A percentile compares a stretch with the other conserved stretches of the same genome.
phyloP scores from a whole-genome alignment of 2,329 filamentous ascomycete species.

The Phoma sp. region DNA sequence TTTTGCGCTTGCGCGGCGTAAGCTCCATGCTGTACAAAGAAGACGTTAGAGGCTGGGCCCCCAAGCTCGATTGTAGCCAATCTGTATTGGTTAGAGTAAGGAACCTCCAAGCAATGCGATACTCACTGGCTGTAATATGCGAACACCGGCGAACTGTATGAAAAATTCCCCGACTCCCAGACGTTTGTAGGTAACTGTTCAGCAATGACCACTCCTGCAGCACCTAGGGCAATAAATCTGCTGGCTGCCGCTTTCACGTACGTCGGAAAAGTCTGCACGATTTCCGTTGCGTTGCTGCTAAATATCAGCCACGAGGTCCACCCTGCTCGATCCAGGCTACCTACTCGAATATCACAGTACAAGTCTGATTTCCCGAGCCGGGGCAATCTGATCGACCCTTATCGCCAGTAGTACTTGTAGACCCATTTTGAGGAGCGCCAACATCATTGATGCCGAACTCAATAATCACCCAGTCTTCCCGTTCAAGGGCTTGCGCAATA shows the following conservation, averaged over 20 bases:
- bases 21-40: constrained; percentile 62
- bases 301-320: constrained; percentile 20
- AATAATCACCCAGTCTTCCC: constrained; percentile 69
- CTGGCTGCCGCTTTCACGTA: constrained; percentile 63
- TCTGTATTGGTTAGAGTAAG: constrained; percentile 7
- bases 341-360: constrained; percentile 53
- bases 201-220: constrained; percentile 59
- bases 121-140: constrained; percentile 42
- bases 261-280: constrained; percentile 64
- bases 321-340: background rate
- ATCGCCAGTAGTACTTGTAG: constrained; percentile 59
- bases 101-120: background rate
- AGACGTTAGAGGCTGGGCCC: constrained; percentile 24
- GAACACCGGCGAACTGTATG: constrained; percentile 57
- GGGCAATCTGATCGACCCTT: constrained; percentile 65
- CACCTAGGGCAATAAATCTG: constrained; percentile 60
- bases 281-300: constrained; percentile 52
- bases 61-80: constrained; percentile 45
- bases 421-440: constrained; percentile 50
- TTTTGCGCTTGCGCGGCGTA: constrained; percentile 56
- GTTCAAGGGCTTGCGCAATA: constrained; percentile 58
- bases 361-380: constrained; percentile 59
- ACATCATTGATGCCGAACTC: constrained; percentile 73
- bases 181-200: constrained; percentile 65
- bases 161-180: constrained; percentile 61